These are phyloP conservation scores for Pogostemon cablin DNA, from an alignment of 257 asterid genomes.

Conservation along the genomic window DNA sequence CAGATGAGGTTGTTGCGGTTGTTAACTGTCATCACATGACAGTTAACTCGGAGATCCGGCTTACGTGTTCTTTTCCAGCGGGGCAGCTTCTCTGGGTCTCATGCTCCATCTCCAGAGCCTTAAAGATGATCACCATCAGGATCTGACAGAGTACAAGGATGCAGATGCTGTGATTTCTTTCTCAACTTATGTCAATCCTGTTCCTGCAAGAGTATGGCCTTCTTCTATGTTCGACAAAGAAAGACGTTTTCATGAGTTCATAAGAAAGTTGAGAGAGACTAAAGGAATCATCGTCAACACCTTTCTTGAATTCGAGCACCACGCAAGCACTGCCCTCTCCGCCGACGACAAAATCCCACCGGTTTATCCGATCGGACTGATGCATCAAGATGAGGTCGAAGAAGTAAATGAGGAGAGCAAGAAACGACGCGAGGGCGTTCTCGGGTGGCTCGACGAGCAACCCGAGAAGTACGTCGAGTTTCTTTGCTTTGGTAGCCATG, in stretches of 20 bases:
- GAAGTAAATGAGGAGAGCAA: background rate
- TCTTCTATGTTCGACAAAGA: background rate
- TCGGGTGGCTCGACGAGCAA: constrained; percentile 42
- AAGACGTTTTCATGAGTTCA: background rate
- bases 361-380: constrained; percentile 43
- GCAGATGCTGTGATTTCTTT: constrained; percentile 6
- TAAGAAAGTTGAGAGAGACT: constrained; percentile 20
- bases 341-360: constrained; percentile 27
- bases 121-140: constrained; percentile 20
- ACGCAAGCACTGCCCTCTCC: constrained; percentile 26
- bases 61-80: constrained; percentile 45
- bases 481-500: constrained; percentile 46
- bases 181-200: constrained; percentile 36
- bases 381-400: background rate
- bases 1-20: too few relatives aligned
- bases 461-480: constrained; percentile 41
- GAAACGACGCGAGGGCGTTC: background rate
- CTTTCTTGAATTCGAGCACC: constrained; percentile 39
- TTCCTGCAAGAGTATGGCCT: constrained; percentile 43
- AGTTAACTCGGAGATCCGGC: constrained; percentile 36
- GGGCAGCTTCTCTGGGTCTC: constrained; percentile 49
- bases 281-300: constrained; percentile 41
- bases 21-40: too few relatives aligned
- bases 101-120: constrained; percentile 35
- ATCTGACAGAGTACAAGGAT: background rate